Base-by-base conservation (phyloP, 2,329 filamentous ascomycete genomes). In the Trichophyton mentagrophytes region DNA sequence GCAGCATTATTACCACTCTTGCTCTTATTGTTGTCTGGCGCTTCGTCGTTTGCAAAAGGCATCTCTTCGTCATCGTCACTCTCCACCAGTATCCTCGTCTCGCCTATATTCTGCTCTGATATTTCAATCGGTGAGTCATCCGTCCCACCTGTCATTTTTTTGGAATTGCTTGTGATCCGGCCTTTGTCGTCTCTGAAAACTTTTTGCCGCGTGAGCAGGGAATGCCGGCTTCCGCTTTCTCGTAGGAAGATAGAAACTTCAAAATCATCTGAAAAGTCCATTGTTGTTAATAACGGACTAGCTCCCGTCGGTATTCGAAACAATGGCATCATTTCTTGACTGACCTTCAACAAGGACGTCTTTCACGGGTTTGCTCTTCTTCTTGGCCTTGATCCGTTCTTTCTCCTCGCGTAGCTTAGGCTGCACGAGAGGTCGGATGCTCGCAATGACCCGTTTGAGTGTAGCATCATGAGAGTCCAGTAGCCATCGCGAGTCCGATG, bases 201-300 rank as follows among this genome's bases (percentile, higher is more conserved):
- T 74, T 96, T 96, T 67, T 89, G 85, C 72, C 93, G 95, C 61
- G 85, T 87, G 61, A 97, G 80, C 42, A 99, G 78, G 38, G 90
- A 88, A 76, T 97, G 93, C 13, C 90, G 84, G 2, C 87, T 91
- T 58, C 83, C 85, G 6, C 87, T 88, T 72, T 96, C 89, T 53
- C 89, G 95, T 65, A 99, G 79, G 75, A 96, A 97, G 65, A 99
- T 88, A 42, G 90, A 89, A 13, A 96, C 90, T 70, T 97, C 90
- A 70, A 96, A 99, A 66, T 96, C 92, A 73, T 96, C 92, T 93
- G 3, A 67, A 60, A 63, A 51, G 20, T 13, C 7, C 49, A 7
- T 22, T 22, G 3, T 22, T 53, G 27, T 30, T 30, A 30, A 30
- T 33, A 58, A 66, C 62, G 33, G 60, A 57, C 20, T 17, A 17